Percentiles rank a stretch among this genome's conserved stretches.
These are phyloP conservation scores for Monilinia fructigena DNA, from an alignment of 2,329 filamentous ascomycete genomes.

Conservation along the genomic window DNA sequence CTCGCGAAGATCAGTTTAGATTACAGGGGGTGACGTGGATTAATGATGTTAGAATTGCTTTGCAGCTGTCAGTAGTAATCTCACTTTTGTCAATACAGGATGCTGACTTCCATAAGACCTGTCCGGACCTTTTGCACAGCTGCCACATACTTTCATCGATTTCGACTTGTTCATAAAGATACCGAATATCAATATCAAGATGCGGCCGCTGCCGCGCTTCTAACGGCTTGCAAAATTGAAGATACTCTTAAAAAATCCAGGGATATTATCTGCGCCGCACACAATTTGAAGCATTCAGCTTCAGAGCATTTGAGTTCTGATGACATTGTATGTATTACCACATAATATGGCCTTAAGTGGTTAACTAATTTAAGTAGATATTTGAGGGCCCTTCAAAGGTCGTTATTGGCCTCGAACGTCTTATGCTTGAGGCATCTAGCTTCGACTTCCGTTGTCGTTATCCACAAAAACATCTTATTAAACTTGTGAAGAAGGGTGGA, in stretches of 20 bases:
- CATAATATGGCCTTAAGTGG: neutral
- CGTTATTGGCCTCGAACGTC: slow-evolving; percentile 84
- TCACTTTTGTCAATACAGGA: neutral
- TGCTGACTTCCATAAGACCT: slow-evolving; percentile 53
- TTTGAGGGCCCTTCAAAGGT: slow-evolving; percentile 78
- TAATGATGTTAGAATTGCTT: slow-evolving; percentile 73
- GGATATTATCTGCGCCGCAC: slow-evolving; percentile 86
- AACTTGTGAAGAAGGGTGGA: slow-evolving; percentile 58
- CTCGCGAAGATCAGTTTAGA: slow-evolving; percentile 76
- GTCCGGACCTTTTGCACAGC: slow-evolving; percentile 91
- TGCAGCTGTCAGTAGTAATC: slow-evolving; percentile 67
- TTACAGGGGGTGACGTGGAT: slow-evolving; percentile 88
- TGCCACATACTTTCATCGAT: slow-evolving; percentile 90
- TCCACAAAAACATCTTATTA: slow-evolving; percentile 80
- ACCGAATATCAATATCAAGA: slow-evolving; percentile 84
- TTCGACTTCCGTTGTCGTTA: slow-evolving; percentile 93
- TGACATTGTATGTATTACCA: slow-evolving; percentile 62
- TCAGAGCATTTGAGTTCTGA: slow-evolving; percentile 72
- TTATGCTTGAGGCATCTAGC: slow-evolving; percentile 87
- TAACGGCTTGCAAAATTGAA: slow-evolving; percentile 95
- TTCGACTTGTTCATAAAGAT: slow-evolving; percentile 81
- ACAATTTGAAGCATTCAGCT: slow-evolving; percentile 69
- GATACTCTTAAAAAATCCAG: slow-evolving; percentile 96
- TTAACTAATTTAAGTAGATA: slow-evolving; percentile 49
- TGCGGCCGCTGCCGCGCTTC: slow-evolving; percentile 81